Evolutionary conservation across 2,329 filamentous ascomycete species (phyloP), one percentile per base, ranked within the genome.

Genomic region (Ophiocordyceps camponoti-saundersi): DNA sequence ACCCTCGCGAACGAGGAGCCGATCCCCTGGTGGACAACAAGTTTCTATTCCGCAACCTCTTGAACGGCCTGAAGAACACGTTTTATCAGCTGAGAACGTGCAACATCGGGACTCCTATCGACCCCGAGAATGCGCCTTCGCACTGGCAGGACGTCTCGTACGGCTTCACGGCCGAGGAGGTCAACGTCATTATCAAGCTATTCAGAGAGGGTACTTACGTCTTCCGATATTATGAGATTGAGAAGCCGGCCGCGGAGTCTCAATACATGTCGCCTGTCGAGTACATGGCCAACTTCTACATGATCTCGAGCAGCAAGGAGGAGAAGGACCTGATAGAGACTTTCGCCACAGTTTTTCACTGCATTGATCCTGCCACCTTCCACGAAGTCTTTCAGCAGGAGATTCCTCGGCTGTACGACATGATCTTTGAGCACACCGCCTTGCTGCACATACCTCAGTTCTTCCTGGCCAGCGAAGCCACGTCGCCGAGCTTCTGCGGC

Each of bases 321-420:
- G 93, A 98, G 63, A 98, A 98, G 61, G 92, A 98, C 47, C 73
- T 98, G 10, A 72, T 99, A 7, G 93, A 98, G 68, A 94, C 87
- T 2, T 99, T 99, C 61, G 92, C 90, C 2, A 96, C 92, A 0
- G 89, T 98, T 26, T 98, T 99, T 60, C 92, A 98, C 61, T 93
- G 90, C 64, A 92, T 99, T 52, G 92, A 99, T 59, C 92, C 92
- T 2, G 92, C 93, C 12, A 95, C 90, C 0, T 98, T 99, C 60
- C 89, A 98, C 57, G 92, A 99, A 66, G 88, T 98, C 40, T 99
- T 98, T 62, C 86, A 95, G 60, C 86, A 89, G 50, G 92, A 96
- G 67, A 96, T 99, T 50, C 90, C 90, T 36, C 86, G 87, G 62
- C 77, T 99, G 36, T 96, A 98, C 61, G 84, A 95, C 52, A 90